These are phyloP conservation scores for Ceratobasidium sp. DNA, from an alignment of 1,284 basidiomycete species.

Conservation along the genomic window DNA sequence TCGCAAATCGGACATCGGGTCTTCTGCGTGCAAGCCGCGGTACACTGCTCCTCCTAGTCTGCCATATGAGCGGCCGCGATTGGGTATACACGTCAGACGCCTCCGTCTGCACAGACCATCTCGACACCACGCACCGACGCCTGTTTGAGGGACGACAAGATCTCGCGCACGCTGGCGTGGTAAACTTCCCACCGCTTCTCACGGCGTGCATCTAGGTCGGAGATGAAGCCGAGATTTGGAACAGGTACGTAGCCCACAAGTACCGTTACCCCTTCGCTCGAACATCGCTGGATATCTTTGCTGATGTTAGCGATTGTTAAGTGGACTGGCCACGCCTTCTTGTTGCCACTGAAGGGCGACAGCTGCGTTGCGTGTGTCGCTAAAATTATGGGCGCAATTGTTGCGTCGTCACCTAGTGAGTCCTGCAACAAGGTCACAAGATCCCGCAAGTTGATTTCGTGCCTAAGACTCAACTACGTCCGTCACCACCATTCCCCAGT, in stretches of 20 bases:
- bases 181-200: conserved; percentile 44
- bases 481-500: conserved; percentile 35
- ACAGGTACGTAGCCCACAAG: conserved; percentile 46
- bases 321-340: conserved; percentile 42
- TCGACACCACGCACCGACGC: conserved; percentile 44
- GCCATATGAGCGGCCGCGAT: conserved; percentile 51
- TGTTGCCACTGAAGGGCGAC: conserved; percentile 13
- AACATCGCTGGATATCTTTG: conserved; percentile 26
- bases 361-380: conserved; percentile 22
- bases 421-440: neutral
- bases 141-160: conserved; percentile 46
- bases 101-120: conserved; percentile 48
- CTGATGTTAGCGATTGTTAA: conserved; percentile 35
- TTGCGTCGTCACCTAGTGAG: neutral
- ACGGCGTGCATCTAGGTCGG: neutral
- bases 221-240: neutral
- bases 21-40: conserved; percentile 44
- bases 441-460: neutral
- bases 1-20: conserved; percentile 29
- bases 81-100: conserved; percentile 43
- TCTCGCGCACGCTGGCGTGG: conserved; percentile 47
- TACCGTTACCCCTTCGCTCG: conserved; percentile 17
- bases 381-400: conserved; percentile 2
- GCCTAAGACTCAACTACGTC: neutral
- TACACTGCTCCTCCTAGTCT: conserved; percentile 51